A percentile compares a stretch with the other conserved stretches of the same genome.
Evolutionary conservation across 129 eudicot genomes (phyloP).

Genomic region (Escallonia herrerae): DNA sequence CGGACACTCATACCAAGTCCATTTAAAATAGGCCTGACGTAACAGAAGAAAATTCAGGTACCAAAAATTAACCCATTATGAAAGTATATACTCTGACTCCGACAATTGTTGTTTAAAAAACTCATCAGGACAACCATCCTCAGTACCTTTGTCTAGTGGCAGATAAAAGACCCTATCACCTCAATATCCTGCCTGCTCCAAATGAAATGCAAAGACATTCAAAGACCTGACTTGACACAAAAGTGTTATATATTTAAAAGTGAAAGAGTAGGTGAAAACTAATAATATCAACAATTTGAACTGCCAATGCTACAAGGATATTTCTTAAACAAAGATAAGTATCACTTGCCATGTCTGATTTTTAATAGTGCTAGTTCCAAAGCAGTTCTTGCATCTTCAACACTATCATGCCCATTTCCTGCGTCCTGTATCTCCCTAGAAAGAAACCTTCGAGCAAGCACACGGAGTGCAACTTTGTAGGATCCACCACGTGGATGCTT

Average conservation of each 20-base stretch:
- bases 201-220: too few relatives aligned
- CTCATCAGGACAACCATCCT: too few relatives aligned
- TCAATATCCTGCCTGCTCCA: neutral
- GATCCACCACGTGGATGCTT: conserved; percentile 86
- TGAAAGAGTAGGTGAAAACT: neutral
- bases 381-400: conserved; percentile 94
- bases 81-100: too few relatives aligned
- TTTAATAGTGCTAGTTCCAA: conserved; percentile 81
- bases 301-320: neutral
- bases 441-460: conserved; percentile 68
- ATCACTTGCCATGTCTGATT: conserved; percentile 54
- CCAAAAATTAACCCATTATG: too few relatives aligned
- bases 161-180: neutral
- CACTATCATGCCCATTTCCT: conserved; percentile 83
- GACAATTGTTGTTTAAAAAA: too few relatives aligned
- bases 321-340: neutral
- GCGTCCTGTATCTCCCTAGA: conserved; percentile 81
- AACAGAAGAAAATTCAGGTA: too few relatives aligned
- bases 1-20: too few relatives aligned
- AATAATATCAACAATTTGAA: neutral
- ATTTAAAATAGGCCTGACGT: too few relatives aligned
- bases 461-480: conserved; percentile 84
- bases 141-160: neutral
- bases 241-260: neutral
- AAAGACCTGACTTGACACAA: neutral